phyloP scores from a whole-genome alignment of 73 alveolate species.

The Blepharisma japonicum region DNA sequence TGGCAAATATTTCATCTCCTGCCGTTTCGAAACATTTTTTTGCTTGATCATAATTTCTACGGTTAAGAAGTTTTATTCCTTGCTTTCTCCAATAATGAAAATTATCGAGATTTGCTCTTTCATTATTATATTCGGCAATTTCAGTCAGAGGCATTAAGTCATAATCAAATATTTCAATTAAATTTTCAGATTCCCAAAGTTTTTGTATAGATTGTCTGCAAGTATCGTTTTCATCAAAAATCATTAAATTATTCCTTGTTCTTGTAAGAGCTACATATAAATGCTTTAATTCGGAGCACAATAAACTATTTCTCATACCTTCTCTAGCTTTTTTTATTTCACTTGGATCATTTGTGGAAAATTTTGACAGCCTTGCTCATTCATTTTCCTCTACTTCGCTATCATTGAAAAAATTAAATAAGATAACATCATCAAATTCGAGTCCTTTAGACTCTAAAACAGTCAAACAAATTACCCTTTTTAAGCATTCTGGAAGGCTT shows the following conservation, averaged over 20 bases:
- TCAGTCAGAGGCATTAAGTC: no score
- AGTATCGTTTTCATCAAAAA: conserved; percentile 69
- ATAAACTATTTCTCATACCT: conserved; percentile 32
- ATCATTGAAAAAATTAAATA: conserved; percentile 60
- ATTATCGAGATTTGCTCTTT: no score
- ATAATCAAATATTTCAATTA: no score
- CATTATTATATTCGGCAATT: no score
- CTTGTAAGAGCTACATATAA: conserved; percentile 84
- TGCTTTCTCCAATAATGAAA: conserved; percentile 68
- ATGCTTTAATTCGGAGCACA: conserved; percentile 76
- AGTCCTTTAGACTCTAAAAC: conserved; percentile 73
- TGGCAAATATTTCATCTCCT: conserved; percentile 16
- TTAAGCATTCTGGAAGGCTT: no score
- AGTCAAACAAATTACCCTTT: no score
- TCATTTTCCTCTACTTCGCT: conserved; percentile 30
- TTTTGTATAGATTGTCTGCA: no score
- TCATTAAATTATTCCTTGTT: conserved; percentile 70
- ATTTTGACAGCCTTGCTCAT: conserved; percentile 10
- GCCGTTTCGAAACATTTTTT: conserved; percentile 60
- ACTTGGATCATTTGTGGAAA: neutral
- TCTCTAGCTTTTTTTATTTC: conserved; percentile 29
- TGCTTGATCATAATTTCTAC: conserved; percentile 70
- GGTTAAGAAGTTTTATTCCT: conserved; percentile 72
- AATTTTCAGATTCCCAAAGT: neutral
- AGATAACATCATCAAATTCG: conserved; percentile 71